phyloP scores from a whole-genome alignment of 2,329 filamentous ascomycete genomes.

The Trichoderma polysporum region DNA sequence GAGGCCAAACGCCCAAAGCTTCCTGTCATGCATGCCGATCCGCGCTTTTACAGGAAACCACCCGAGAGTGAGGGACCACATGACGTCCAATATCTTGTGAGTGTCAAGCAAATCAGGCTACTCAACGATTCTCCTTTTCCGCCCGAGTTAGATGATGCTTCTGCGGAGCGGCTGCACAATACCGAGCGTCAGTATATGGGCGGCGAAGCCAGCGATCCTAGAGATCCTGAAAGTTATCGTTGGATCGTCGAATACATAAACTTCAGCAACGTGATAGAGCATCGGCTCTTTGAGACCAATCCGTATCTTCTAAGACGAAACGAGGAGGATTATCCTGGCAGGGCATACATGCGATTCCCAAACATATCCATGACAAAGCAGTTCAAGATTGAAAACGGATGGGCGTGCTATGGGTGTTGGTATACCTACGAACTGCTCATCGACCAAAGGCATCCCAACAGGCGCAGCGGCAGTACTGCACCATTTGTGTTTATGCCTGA shows the following conservation, averaged over 20 bases:
- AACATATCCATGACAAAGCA: too few species aligned
- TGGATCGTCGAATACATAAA: too few species aligned
- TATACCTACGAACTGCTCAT: neutral
- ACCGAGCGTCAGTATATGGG: too few species aligned
- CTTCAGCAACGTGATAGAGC: too few species aligned
- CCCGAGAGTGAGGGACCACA: too few species aligned
- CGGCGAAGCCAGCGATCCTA: too few species aligned
- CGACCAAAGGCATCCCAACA: neutral
- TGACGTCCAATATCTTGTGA: constrained; percentile 32
- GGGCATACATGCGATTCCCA: neutral
- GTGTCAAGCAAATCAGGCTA: constrained; percentile 33
- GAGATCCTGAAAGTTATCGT: too few species aligned
- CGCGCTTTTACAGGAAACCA: constrained; percentile 27
- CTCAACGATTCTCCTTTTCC: too few species aligned
- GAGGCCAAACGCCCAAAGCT: constrained; percentile 24
- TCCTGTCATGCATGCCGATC: constrained; percentile 27
- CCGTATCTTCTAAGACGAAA: neutral
- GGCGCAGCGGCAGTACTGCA: neutral
- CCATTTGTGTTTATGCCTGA: neutral
- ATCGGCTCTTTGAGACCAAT: constrained; percentile 9
- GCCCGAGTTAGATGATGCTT: too few species aligned
- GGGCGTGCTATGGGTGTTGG: too few species aligned
- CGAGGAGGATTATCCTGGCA: constrained; percentile 4
- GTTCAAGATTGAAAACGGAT: too few species aligned
- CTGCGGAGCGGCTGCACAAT: too few species aligned